Evolutionary conservation across 371 early-diverging fungal genomes (phyloP), one percentile per base, ranked within the genome.

Genomic region (Mucor racemosus): DNA sequence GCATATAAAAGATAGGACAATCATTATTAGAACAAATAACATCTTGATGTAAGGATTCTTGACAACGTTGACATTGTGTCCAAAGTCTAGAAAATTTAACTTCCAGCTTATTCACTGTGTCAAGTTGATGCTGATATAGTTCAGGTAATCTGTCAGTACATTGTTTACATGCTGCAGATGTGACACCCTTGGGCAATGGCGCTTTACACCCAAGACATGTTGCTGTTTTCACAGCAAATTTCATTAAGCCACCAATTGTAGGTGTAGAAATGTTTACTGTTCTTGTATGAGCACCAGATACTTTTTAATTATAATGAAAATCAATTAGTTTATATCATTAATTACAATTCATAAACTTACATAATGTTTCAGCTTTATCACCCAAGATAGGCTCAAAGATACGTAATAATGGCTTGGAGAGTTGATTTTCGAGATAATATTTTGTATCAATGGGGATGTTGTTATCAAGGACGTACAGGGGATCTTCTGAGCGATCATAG

Each of bases 31-130:
- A 92, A 84, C 99, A 99, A 62, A 99, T 84, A 7, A 99, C 98
- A 64, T 99, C 99, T 71, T 95, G 96, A 77, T 97, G 95, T 59
- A 99, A 73, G 64, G 94, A 92, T 35, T 99, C 98, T 80, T 99
- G 99, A 78, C 99, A 99, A 41, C 99, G 88, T 77, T 99, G 99
- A 73, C 99, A 99, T 77, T 99, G 99, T 15, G 98, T 95, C 99
- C 99, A 99, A 46, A 99, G 88, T 15, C 97, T 81, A 26, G 97
- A 86, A 76, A 89, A 99, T 41, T 88, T 86, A 8, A 86, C 82
- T 76, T 97, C 95, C 4, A 91, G 84, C 42, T 89, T 87, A 53
- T 91, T 94, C 39, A 94, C 84, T 10, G 50, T 42, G 50, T 40
- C 63, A 66, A 85, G 78, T 64, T 95, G 88, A 64, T 87, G 88